These are phyloP conservation scores for Vitellaria paradoxa DNA, from an alignment of 179 eudicot species.

Conservation along the genomic window DNA sequence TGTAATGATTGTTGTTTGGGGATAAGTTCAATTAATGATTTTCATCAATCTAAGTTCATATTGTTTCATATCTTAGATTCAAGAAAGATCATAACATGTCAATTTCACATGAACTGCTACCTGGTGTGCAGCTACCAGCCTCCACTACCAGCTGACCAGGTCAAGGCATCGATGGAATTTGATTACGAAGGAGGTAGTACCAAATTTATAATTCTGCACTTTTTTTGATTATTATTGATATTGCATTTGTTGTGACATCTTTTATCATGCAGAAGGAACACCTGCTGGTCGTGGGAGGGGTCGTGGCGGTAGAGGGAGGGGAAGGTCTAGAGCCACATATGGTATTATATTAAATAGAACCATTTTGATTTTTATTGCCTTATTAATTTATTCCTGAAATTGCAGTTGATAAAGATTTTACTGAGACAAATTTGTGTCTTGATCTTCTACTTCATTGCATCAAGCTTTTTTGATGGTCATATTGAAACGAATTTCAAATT, in stretches of 20 bases:
- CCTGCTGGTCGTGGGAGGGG: constrained; percentile 82
- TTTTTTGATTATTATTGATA: too few species aligned
- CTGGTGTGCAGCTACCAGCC: constrained; percentile 64
- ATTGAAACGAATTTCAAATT: too few species aligned
- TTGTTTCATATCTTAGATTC: too few species aligned
- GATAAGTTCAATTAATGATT: too few species aligned
- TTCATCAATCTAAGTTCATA: too few species aligned
- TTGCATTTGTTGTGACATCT: not conserved
- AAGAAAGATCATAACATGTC: too few species aligned
- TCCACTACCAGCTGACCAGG: too few species aligned
- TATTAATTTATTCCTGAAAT: not conserved
- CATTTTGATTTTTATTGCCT: not conserved
- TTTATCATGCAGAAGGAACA: constrained; percentile 57
- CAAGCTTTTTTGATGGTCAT: too few species aligned
- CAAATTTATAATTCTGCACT: too few species aligned
- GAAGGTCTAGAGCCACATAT: constrained; percentile 61
- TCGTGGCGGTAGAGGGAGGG: constrained; percentile 90
- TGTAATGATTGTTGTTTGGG: too few species aligned
- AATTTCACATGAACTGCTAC: too few species aligned
- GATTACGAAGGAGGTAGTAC: constrained; percentile 80
- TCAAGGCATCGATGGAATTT: too few species aligned
- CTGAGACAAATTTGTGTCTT: not conserved
- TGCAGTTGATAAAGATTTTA: not conserved
- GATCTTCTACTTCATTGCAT: not conserved
- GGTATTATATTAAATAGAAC: not conserved